Percentiles rank a stretch among this genome's conserved stretches.
Evolutionary conservation across 257 asterid species (phyloP).

Genomic region (Ajuga chamaepitys): DNA sequence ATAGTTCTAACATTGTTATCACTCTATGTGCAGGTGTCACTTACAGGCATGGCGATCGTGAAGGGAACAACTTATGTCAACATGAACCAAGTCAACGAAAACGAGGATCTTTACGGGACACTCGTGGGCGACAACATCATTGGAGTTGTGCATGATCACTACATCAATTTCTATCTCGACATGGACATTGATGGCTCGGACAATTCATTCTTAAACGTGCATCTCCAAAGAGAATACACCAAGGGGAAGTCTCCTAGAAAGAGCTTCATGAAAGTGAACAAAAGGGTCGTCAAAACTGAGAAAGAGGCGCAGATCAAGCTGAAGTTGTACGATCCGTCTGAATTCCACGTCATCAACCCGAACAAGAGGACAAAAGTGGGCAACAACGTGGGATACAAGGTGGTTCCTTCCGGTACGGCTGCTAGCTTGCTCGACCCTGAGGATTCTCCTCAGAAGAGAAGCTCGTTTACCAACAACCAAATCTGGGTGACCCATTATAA

Average conservation of each 20-base stretch:
- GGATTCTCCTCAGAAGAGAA: conserved; percentile 82
- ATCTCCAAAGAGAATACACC: conserved; percentile 56
- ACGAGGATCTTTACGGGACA: conserved; percentile 67
- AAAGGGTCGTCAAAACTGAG: conserved; percentile 70
- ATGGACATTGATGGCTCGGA: conserved; percentile 78
- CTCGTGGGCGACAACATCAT: conserved; percentile 72
- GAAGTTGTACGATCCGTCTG: conserved; percentile 66
- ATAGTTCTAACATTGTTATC: not conserved
- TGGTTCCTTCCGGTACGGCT: conserved; percentile 82
- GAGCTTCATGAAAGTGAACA: conserved; percentile 77
- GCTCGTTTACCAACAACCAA: conserved; percentile 77
- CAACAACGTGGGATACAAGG: conserved; percentile 79
- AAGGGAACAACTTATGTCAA: conserved; percentile 73
- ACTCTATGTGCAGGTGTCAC: conserved; percentile 53
- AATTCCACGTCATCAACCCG: conserved; percentile 77
- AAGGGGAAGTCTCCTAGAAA: conserved; percentile 59
- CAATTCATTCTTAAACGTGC: conserved; percentile 83
- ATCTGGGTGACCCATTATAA: conserved; percentile 90
- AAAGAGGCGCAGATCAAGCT: conserved; percentile 83
- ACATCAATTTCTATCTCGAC: conserved; percentile 74
- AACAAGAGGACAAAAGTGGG: conserved; percentile 62
- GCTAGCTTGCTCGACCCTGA: conserved; percentile 81
- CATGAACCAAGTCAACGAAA: conserved; percentile 61
- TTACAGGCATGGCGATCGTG: conserved; percentile 85
- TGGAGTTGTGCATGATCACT: conserved; percentile 93